A percentile compares a stretch with the other conserved stretches of the same genome.
Evolutionary conservation across 2,329 filamentous ascomycete species (phyloP).

Genomic region (Cladosporium sp.): DNA sequence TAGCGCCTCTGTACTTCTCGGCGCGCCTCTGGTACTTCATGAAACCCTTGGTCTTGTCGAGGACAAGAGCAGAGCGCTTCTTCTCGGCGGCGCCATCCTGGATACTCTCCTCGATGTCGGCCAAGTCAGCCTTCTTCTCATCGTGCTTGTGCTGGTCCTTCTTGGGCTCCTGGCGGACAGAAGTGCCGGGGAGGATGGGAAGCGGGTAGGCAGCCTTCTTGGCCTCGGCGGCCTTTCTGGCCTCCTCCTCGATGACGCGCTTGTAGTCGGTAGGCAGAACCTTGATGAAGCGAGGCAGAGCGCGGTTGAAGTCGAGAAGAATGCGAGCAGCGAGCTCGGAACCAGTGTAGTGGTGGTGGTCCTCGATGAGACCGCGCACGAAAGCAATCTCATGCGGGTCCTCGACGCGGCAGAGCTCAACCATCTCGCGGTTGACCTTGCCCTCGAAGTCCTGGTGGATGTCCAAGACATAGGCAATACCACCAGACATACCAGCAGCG

Average conservation of each 20-base stretch:
- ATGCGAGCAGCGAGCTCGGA: constrained; percentile 91
- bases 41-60: constrained; percentile 97
- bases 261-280: constrained; percentile 95
- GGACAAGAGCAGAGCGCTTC: constrained; percentile 79
- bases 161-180: constrained; percentile 49
- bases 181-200: constrained; percentile 66
- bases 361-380: constrained; percentile 85
- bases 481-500: constrained; percentile 95
- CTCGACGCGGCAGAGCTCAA: constrained; percentile 77
- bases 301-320: constrained; percentile 89
- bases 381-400: constrained; percentile 87
- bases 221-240: constrained; percentile 75
- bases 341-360: constrained; percentile 96
- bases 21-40: constrained; percentile 93
- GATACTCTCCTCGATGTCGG: constrained; percentile 87
- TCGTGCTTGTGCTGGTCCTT: constrained; percentile 57
- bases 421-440: constrained; percentile 97
- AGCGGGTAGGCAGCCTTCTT: constrained; percentile 81
- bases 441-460: constrained; percentile 82
- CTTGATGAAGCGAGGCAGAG: constrained; percentile 86
- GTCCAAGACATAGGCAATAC: constrained; percentile 92
- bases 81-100: constrained; percentile 81
- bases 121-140: constrained; percentile 59
- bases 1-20: constrained; percentile 85
- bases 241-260: constrained; percentile 81